Evolutionary conservation across 2,329 filamentous ascomycete genomes (phyloP).

Genomic region (Simplicillium sp.): DNA sequence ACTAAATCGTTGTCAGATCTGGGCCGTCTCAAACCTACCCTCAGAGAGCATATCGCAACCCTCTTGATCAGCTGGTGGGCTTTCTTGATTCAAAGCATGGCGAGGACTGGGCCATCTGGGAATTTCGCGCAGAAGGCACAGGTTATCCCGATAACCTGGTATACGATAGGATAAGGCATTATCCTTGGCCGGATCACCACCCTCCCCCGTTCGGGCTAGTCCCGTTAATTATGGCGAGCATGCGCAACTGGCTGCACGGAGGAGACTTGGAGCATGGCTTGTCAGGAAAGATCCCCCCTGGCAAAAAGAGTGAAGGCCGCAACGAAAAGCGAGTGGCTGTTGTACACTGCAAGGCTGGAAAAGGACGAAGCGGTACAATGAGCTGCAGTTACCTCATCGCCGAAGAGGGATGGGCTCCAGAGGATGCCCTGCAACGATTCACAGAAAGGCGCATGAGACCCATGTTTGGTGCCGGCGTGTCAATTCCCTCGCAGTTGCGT

Average conservation of each 20-base stretch:
- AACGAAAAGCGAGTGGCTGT: conserved; percentile 60
- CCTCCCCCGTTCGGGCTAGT: conserved; percentile 87
- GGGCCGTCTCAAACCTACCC: conserved; percentile 86
- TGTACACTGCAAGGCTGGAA: conserved; percentile 95
- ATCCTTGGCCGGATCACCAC: conserved; percentile 95
- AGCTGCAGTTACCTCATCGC: conserved; percentile 85
- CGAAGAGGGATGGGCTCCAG: conserved; percentile 57
- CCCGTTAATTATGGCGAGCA: conserved; percentile 80
- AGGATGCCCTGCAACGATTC: conserved; percentile 45
- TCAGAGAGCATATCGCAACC: conserved; percentile 87
- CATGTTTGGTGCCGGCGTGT: conserved; percentile 80
- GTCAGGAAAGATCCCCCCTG: conserved; percentile 1
- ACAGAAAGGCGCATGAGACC: conserved; percentile 84
- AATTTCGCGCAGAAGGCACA: conserved; percentile 93
- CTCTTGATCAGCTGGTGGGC: conserved; percentile 73
- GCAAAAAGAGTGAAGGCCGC: conserved; percentile 13
- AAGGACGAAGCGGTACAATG: conserved; percentile 83
- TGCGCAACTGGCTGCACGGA: conserved; percentile 76
- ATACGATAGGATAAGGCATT: conserved; percentile 77
- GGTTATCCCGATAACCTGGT: conserved; percentile 90
- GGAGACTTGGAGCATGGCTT: conserved; percentile 22
- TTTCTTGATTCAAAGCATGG: conserved; percentile 84
- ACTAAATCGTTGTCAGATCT: conserved; percentile 47
- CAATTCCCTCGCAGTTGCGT: conserved; percentile 83
- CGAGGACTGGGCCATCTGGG: conserved; percentile 88